These are phyloP conservation scores for Candida xiaguanensis DNA, from an alignment of 805 yeast species.

Conservation along the genomic window DNA sequence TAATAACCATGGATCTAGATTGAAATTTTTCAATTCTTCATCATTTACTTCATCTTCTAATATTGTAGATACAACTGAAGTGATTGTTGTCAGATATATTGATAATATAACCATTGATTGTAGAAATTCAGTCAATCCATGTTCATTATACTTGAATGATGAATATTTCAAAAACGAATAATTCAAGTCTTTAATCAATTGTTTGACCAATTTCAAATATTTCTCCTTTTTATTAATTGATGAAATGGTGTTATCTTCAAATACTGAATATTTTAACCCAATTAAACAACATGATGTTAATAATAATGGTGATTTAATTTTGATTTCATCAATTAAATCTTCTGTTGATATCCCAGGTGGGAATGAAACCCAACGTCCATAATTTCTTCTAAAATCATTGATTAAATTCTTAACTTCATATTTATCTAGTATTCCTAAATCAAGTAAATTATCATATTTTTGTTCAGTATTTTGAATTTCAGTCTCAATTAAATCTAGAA, in stretches of 20 bases:
- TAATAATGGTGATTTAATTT: conserved; percentile 55
- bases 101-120: conserved; percentile 67
- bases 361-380: conserved; percentile 76
- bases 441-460: not conserved
- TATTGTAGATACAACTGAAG: conserved; percentile 32
- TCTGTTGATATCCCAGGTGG: conserved; percentile 51
- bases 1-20: conserved; percentile 67
- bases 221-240: conserved; percentile 21
- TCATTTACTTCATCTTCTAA: conserved; percentile 14
- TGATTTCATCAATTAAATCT: conserved; percentile 45
- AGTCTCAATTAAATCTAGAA: not conserved
- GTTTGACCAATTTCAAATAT: conserved; percentile 42
- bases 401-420: conserved; percentile 49
- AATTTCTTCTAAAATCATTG: conserved; percentile 58
- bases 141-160: conserved; percentile 16
- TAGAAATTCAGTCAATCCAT: conserved; percentile 50
- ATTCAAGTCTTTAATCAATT: conserved; percentile 49
- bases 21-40: conserved; percentile 23
- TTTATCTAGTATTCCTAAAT: conserved; percentile 43
- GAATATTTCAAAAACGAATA: conserved; percentile 34
- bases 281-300: conserved; percentile 64
- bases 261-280: conserved; percentile 49
- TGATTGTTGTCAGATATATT: conserved; percentile 60
- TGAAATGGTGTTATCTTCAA: conserved; percentile 22
- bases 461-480: not conserved